These are phyloP conservation scores for Globomyces pollinis-pini DNA, from an alignment of 192 early-diverging fungal species.

Conservation along the genomic window DNA sequence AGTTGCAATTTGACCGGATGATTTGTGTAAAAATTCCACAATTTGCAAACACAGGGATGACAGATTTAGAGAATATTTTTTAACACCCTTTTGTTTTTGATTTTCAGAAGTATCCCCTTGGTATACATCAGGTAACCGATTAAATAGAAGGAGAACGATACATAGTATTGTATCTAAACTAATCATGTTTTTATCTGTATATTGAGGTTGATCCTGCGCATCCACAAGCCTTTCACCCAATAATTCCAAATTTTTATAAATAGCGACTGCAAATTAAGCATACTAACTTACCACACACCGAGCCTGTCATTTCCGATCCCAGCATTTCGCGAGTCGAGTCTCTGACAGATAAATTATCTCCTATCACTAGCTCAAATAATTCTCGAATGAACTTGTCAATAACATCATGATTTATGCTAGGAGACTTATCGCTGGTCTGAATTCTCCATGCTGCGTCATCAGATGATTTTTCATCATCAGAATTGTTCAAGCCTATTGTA, in stretches of 20 bases:
- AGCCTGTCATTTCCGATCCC: constrained; percentile 60
- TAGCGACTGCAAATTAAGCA: constrained; percentile 40
- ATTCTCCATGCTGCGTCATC: constrained; percentile 14
- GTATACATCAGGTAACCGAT: constrained; percentile 54
- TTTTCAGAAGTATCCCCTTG: constrained; percentile 12
- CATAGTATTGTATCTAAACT: constrained; percentile 69
- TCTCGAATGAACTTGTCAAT: constrained; percentile 65
- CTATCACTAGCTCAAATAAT: constrained; percentile 62
- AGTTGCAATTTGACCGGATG: not conserved
- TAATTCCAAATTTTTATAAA: constrained; percentile 51
- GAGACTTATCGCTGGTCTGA: constrained; percentile 11
- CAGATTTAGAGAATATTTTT: not conserved
- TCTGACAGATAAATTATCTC: constrained; percentile 66
- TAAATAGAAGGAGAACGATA: constrained; percentile 64
- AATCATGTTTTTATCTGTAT: constrained; percentile 56
- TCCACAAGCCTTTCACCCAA: constrained; percentile 55
- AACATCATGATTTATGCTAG: constrained; percentile 29
- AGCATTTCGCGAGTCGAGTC: constrained; percentile 73
- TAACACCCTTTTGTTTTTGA: not conserved
- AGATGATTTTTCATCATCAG: constrained; percentile 3
- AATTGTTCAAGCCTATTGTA: too few relatives aligned
- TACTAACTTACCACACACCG: constrained; percentile 7
- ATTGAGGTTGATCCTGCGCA: constrained; percentile 11
- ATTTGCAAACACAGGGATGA: not conserved
- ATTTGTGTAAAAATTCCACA: not conserved